These are phyloP conservation scores for Saccharomycopsis sp. DNA, from an alignment of 805 yeast genomes.

Conservation along the genomic window DNA sequence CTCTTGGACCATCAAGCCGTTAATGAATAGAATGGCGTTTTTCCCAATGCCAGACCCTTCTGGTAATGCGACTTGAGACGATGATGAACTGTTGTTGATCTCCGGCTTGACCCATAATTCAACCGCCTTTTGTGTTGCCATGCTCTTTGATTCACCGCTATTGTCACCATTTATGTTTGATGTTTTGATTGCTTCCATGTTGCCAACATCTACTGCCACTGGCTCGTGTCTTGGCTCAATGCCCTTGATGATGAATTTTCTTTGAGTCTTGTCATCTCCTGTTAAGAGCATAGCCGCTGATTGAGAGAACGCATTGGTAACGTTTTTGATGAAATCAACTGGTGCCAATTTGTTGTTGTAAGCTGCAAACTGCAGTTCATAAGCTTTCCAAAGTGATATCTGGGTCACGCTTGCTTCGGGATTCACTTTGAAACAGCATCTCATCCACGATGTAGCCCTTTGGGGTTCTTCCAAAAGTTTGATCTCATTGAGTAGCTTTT, in stretches of 20 bases:
- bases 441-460: slow-evolving; percentile 90
- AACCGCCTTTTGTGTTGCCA: not conserved
- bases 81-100: not conserved
- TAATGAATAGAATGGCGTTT: slow-evolving; percentile 7
- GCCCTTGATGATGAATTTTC: slow-evolving; percentile 87
- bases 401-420: slow-evolving; percentile 84
- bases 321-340: slow-evolving; percentile 93
- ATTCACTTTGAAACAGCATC: slow-evolving; percentile 78
- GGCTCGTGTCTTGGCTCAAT: slow-evolving; percentile 73
- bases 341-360: slow-evolving; percentile 60
- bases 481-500: slow-evolving; percentile 48
- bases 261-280: slow-evolving; percentile 50
- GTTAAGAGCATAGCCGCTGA: slow-evolving; percentile 90
- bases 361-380: slow-evolving; percentile 76
- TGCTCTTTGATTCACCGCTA: not conserved
- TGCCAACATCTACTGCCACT: slow-evolving; percentile 26
- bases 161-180: not conserved
- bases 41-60: slow-evolving; percentile 18
- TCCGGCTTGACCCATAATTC: not conserved
- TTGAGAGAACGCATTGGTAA: slow-evolving; percentile 75
- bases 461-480: slow-evolving; percentile 70
- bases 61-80: not conserved
- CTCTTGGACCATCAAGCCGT: slow-evolving; percentile 12
- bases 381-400: slow-evolving; percentile 90
- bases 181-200: slow-evolving; percentile 1